Evolutionary conservation across 2,329 filamentous ascomycete species (phyloP).

Genomic region (Sporothrix mexicana): DNA sequence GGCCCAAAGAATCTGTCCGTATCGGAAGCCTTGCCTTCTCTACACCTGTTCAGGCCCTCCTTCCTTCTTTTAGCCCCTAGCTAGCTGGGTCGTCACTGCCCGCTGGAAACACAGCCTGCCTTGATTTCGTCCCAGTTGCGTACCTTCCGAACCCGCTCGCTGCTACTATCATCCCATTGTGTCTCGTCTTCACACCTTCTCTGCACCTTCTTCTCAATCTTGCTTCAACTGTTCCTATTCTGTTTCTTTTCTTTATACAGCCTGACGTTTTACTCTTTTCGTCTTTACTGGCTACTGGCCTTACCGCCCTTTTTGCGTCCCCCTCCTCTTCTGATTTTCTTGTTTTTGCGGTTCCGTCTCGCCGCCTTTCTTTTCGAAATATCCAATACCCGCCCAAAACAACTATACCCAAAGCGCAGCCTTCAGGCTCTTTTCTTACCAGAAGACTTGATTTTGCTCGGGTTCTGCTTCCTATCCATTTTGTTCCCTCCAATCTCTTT

Average conservation of each 20-base stretch:
- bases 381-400: not conserved
- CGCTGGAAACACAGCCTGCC: slow-evolving; percentile 21
- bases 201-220: not conserved
- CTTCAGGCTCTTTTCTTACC: not conserved
- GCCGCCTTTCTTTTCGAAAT: slow-evolving; percentile 3
- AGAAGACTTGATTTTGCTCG: not conserved
- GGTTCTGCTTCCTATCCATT: slow-evolving; percentile 12
- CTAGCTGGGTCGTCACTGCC: slow-evolving; percentile 21
- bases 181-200: not conserved
- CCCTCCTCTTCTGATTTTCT: not conserved
- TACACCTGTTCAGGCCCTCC: not conserved
- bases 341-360: slow-evolving; percentile 24
- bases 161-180: slow-evolving; percentile 3
- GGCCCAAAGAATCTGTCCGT: not conserved
- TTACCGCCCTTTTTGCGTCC: not conserved
- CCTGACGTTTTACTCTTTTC: not conserved
- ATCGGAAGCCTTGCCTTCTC: not conserved
- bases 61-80: not conserved
- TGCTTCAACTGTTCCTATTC: not conserved
- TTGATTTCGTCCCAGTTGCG: slow-evolving; percentile 24
- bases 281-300: not conserved
- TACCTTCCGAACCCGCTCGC: slow-evolving; percentile 13
- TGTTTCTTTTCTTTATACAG: not conserved
- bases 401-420: slow-evolving; percentile 24
- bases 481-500: not conserved